Base-by-base conservation (phyloP, 805 yeast genomes). In the Candida anglica region DNA sequence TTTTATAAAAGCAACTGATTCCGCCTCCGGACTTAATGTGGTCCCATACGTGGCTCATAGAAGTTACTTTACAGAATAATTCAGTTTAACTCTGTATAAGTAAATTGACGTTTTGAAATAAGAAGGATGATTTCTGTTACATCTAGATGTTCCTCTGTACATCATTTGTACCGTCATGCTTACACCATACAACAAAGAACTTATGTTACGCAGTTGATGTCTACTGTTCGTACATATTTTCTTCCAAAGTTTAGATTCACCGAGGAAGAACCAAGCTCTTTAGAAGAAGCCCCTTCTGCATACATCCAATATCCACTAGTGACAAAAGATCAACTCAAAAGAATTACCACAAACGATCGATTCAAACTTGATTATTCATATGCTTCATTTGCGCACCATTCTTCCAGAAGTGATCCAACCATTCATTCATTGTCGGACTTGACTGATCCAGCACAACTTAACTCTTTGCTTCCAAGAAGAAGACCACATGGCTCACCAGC, bases 401-500 rank as follows among this genome's bases (percentile, higher is more conserved):
- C 73, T 6, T 41, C 49, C 6, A 42, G 47, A 8, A 41, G 61
- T 2, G 48, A 47, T 19, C 72, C 78, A 0, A 53, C 60, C 23
- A 65, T 74, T 21, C 69, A 63, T 37, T 72, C 78, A 2, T 48
- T 74, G 17, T 63, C 74, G 37, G 80, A 74, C 40, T 53, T 74
- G 38, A 66, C 74, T 15, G 78, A 71, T 34, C 68, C 73, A 0
- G 52, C 76, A 0, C 67, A 60, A 34, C 51, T 71, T 23, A 65
- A 71, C 19, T 43, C 71, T 13, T 56, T 74, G 28, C 49, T 66
- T 17, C 79, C 79, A 3, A 57, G 69, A 40, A 55, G 79, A 48
- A 47, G 78, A 35, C 71, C 77, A 0, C 69, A 66, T 28, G 77
- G 78, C 3, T 69, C 74, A 15, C 76, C 77, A 0, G 61, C 58